A percentile compares a stretch with the other conserved stretches of the same genome.
Evolutionary conservation across 495 filamentous ascomycete genomes (phyloP).

Genomic region (Elasticomyces elasticus): DNA sequence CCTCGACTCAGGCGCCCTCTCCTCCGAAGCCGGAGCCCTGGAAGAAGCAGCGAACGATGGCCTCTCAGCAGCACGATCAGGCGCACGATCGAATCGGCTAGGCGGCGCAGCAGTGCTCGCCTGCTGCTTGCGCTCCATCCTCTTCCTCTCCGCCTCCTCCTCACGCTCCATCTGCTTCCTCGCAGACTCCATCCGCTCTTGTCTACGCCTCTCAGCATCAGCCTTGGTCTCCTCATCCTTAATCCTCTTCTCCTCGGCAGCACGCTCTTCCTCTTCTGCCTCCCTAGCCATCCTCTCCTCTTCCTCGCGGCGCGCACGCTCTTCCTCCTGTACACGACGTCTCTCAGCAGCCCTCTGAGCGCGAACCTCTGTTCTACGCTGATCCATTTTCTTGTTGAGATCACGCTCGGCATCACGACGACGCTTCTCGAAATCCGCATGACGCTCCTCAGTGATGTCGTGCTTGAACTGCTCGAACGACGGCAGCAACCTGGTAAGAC

Average conservation of each 20-base stretch:
- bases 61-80: conserved; percentile 29
- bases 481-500: conserved; percentile 69
- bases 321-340: conserved; percentile 70
- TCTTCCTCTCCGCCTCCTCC: conserved; percentile 47
- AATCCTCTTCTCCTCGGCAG: conserved; percentile 59
- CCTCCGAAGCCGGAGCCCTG: conserved; percentile 7
- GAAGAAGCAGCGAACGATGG: conserved; percentile 23
- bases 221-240: conserved; percentile 63
- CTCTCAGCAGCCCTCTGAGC: conserved; percentile 67
- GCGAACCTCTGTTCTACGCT: conserved; percentile 70
- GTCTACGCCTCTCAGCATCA: conserved; percentile 75
- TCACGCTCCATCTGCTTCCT: conserved; percentile 57
- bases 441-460: conserved; percentile 70
- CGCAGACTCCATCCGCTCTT: conserved; percentile 45
- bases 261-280: conserved; percentile 67
- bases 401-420: conserved; percentile 81
- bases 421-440: conserved; percentile 90
- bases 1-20: conserved; percentile 20
- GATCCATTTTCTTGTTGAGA: conserved; percentile 76
- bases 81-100: conserved; percentile 40
- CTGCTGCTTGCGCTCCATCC: conserved; percentile 15
- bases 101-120: conserved; percentile 2
- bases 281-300: conserved; percentile 70
- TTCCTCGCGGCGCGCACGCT: conserved; percentile 64
- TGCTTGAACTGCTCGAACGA: conserved; percentile 72